Base-by-base conservation (phyloP, 31 red algal genomes). In the Asparagopsis taxiformis region DNA sequence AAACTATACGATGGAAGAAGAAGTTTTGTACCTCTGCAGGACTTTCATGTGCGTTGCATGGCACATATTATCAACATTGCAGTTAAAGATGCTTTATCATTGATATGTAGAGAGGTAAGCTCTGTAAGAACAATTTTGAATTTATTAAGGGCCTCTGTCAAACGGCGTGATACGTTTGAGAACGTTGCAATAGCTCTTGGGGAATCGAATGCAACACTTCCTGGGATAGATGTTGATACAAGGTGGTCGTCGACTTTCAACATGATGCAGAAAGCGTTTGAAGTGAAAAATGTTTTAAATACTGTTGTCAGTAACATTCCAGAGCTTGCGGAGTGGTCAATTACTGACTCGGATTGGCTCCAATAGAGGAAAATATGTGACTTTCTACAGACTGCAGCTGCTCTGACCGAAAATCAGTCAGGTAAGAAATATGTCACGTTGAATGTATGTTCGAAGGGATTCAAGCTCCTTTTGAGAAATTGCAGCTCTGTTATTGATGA, bases 11-110 rank as follows among this genome's bases (percentile, higher is more conserved):
- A 4, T 19, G 58, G 31, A 62, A 28, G 58, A 16, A 0, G 31
- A 25, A 17, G 23, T 15, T 62, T 17, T 32, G 23, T 0, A 15
- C n/a, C 25, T 32, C n/a, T 31, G 20, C 26, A 62, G 29, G 58
- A 62, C 16, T 62, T 62, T 28, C 58, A 62, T 13, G 15, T 62
- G 23, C 4, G 58, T n/a, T 62, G 16, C 31, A 62, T 62, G n/a
- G 58, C 0, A 26, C 58, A 62, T 31, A 32, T 62, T 62, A 0
- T 62, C n/a, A 62, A 62, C 19, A 25, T 62, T 25, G 15, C 24
- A n/a, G 0, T 62, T 32, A 62, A 62, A 62, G 0, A 62, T n/a
- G 23, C 23, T 48, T 32, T 62, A 28, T 26, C 26, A 0, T n/a
- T 62, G 58, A 32, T 62, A 31, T 0, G 58, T n/a, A 28, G n/a